These are phyloP conservation scores for Xylariaceae sp. DNA, from an alignment of 2,329 filamentous ascomycete genomes.

Conservation along the genomic window DNA sequence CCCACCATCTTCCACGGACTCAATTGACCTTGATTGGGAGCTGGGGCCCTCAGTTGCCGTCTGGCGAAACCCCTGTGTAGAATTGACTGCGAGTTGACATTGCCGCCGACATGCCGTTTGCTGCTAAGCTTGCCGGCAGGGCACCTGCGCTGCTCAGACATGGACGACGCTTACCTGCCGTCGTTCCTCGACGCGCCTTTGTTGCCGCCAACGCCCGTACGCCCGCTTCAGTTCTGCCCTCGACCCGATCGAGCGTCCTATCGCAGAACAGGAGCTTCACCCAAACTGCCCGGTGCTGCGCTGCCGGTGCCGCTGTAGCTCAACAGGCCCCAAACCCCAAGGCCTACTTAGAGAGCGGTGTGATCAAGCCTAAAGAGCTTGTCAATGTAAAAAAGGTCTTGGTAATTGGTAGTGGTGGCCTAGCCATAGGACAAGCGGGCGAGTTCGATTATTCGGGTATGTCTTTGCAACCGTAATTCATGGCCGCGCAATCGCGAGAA, in stretches of 20 bases:
- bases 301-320: conserved; percentile 37
- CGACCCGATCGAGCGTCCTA: conserved; percentile 33
- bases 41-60: conserved; percentile 24
- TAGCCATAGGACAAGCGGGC: conserved; percentile 95
- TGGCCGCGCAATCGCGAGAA: not conserved
- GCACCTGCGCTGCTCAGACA: conserved; percentile 56
- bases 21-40: conserved; percentile 31
- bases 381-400: conserved; percentile 96
- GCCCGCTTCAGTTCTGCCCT: conserved; percentile 31
- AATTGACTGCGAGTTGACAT: conserved; percentile 12
- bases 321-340: conserved; percentile 76
- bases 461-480: conserved; percentile 30
- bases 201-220: conserved; percentile 34
- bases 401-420: conserved; percentile 90
- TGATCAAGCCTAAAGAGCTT: conserved; percentile 71
- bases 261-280: conserved; percentile 47
- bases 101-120: conserved; percentile 27
- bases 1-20: conserved; percentile 16
- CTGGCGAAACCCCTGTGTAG: conserved; percentile 20
- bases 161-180: conserved; percentile 46
- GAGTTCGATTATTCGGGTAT: conserved; percentile 98
- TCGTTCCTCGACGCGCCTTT: conserved; percentile 42
- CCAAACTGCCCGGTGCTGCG: conserved; percentile 39
- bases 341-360: conserved; percentile 85
- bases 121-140: conserved; percentile 47